Conservation (phyloP, 106 monocot genomes). For the Dendrobium catenatum region DNA sequence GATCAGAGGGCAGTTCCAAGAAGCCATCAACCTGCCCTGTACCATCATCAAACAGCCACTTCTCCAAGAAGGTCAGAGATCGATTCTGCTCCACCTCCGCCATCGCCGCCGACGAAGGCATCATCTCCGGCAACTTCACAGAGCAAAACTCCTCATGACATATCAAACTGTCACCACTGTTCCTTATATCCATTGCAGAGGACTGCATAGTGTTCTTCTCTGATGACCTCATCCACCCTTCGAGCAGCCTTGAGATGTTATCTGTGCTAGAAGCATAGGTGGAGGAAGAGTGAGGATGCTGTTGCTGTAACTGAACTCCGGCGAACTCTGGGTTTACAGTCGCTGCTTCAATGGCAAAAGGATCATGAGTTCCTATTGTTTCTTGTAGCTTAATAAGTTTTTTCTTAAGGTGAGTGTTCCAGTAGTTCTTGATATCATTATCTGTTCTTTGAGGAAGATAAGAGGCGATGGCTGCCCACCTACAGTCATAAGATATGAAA, state of each 20-base stretch:
- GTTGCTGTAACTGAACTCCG: no score
- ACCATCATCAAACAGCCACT: slow-evolving; percentile 41
- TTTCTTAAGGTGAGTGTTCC: slow-evolving; percentile 58
- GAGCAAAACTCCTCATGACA: not conserved
- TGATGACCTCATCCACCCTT: slow-evolving; percentile 31
- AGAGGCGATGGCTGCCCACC: slow-evolving; percentile 50
- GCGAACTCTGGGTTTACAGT: not conserved
- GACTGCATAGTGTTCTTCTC: not conserved
- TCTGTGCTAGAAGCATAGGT: slow-evolving; percentile 47
- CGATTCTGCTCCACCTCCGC: not conserved
- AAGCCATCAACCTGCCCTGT: slow-evolving; percentile 21
- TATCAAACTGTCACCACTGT: no score
- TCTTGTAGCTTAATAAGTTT: slow-evolving; percentile 13
- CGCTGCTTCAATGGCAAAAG: not conserved
- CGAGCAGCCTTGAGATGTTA: slow-evolving; percentile 50
- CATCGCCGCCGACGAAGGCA: not conserved
- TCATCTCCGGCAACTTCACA: not conserved
- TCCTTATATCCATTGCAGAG: no score
- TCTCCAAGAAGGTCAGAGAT: slow-evolving; percentile 24
- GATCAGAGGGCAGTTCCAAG: not conserved
- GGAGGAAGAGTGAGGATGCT: slow-evolving; percentile 3
- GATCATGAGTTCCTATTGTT: not conserved
- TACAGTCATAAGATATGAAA: not conserved
- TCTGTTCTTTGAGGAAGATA: slow-evolving; percentile 50
- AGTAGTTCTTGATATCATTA: slow-evolving; percentile 57